phyloP scores from a whole-genome alignment of 2,329 filamentous ascomycete species.

The Exophiala oligosperma region DNA sequence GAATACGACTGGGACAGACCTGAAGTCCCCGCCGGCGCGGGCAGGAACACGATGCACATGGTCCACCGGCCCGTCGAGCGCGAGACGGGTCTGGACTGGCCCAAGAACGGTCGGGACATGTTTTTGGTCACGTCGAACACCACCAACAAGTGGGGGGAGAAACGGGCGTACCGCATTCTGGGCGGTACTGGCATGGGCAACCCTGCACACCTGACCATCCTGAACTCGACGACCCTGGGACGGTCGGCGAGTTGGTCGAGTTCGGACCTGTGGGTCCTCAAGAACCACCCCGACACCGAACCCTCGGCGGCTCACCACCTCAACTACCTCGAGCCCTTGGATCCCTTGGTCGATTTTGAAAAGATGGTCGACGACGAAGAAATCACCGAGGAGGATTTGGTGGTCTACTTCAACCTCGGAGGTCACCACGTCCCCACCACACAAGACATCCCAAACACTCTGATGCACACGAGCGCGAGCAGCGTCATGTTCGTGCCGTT shows the following conservation, averaged over 20 bases:
- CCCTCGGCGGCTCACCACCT: conserved; percentile 14
- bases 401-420: conserved; percentile 54
- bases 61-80: conserved; percentile 10
- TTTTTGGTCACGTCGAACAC: conserved; percentile 38
- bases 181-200: conserved; percentile 38
- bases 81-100: conserved; percentile 37
- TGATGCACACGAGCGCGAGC: conserved; percentile 29
- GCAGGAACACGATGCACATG: conserved; percentile 22
- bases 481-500: conserved; percentile 25
- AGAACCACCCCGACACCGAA: conserved; percentile 21
- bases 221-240: conserved; percentile 22
- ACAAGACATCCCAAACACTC: conserved; percentile 39
- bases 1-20: conserved; percentile 18
- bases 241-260: conserved; percentile 20
- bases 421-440: conserved; percentile 52
- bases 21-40: conserved; percentile 4
- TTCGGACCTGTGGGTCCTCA: conserved; percentile 19
- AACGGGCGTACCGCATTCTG: conserved; percentile 41
- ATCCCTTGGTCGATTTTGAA: conserved; percentile 18
- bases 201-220: conserved; percentile 24
- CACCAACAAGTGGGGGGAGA: conserved; percentile 42
- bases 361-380: conserved; percentile 17
- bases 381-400: conserved; percentile 34
- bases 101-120: conserved; percentile 38
- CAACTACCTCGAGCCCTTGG: conserved; percentile 18